Conservation (phyloP, 345 rosid genomes). For the Geranium rotundifolium region DNA sequence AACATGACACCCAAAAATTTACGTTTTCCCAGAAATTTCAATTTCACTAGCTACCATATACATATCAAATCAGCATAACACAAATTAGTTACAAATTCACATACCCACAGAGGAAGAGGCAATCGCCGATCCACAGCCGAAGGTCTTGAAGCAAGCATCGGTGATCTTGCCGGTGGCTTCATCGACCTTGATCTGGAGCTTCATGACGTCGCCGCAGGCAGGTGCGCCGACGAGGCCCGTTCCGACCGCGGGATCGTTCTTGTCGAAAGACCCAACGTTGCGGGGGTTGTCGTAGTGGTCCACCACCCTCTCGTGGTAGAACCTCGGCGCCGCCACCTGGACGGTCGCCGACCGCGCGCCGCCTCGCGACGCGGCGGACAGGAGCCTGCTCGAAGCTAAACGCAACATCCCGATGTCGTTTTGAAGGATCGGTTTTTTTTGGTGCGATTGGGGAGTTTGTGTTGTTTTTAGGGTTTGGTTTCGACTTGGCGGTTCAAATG, state of each 20-base stretch:
- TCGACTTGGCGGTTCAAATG: too few species aligned
- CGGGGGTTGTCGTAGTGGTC: constrained; percentile 95
- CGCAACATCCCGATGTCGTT: not conserved
- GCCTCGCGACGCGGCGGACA: not conserved
- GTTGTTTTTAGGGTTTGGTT: too few species aligned
- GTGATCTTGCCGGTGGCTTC: constrained; percentile 68
- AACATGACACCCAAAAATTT: too few species aligned
- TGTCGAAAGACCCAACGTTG: constrained; percentile 95
- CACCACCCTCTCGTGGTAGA: constrained; percentile 84
- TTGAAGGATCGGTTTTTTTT: too few species aligned
- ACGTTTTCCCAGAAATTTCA: too few species aligned
- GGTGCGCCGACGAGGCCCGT: constrained; percentile 98
- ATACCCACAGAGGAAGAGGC: constrained; percentile 93
- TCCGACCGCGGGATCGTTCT: constrained; percentile 73
- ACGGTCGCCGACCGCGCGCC: not conserved
- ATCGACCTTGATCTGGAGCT: constrained; percentile 91
- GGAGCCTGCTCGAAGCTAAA: not conserved
- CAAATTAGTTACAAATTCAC: constrained; percentile 8
- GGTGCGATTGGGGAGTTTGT: too few species aligned
- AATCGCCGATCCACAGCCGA: constrained; percentile 96
- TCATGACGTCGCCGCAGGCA: constrained; percentile 98
- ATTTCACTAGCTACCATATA: too few species aligned
- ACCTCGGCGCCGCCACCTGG: constrained; percentile 35
- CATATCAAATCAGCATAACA: too few species aligned
- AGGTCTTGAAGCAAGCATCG: constrained; percentile 95